Conservation (phyloP, 2,329 filamentous ascomycete species). For the Curvularia lunata region DNA sequence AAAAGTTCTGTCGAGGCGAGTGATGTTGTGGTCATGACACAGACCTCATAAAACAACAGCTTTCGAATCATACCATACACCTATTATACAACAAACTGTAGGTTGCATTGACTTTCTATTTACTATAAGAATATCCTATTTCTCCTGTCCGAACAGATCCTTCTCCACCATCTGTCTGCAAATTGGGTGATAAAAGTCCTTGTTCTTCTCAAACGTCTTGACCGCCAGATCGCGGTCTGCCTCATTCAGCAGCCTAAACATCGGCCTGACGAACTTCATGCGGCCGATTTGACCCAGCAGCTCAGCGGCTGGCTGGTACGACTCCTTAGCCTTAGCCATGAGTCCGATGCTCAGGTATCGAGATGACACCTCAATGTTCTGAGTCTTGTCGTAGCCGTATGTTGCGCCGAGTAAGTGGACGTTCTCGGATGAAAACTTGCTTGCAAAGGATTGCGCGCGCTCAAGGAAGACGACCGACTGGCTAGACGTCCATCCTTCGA, state of each 20-base stretch:
- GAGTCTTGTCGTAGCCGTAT: constrained; percentile 72
- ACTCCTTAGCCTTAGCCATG: constrained; percentile 70
- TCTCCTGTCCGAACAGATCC: constrained; percentile 65
- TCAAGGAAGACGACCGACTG: constrained; percentile 93
- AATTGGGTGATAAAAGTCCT: constrained; percentile 94
- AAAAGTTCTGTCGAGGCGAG: neutral
- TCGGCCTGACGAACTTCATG: constrained; percentile 95
- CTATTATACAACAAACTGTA: neutral
- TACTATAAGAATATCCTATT: neutral
- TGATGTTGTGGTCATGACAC: neutral
- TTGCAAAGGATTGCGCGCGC: constrained; percentile 70
- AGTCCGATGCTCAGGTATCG: constrained; percentile 83
- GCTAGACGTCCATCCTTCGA: constrained; percentile 78
- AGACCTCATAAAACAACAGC: neutral
- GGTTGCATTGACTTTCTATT: neutral
- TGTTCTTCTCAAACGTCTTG: constrained; percentile 83
- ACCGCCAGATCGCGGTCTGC: constrained; percentile 77
- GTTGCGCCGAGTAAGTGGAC: constrained; percentile 74
- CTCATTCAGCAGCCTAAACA: constrained; percentile 78
- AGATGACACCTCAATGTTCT: constrained; percentile 85
- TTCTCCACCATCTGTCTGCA: constrained; percentile 81
- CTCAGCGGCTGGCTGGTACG: constrained; percentile 74
- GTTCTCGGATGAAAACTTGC: constrained; percentile 67
- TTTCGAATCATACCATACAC: neutral
- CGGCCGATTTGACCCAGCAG: constrained; percentile 82